Base-by-base conservation (phyloP, 352 stramenopile species). In the Pythium myriotylum region DNA sequence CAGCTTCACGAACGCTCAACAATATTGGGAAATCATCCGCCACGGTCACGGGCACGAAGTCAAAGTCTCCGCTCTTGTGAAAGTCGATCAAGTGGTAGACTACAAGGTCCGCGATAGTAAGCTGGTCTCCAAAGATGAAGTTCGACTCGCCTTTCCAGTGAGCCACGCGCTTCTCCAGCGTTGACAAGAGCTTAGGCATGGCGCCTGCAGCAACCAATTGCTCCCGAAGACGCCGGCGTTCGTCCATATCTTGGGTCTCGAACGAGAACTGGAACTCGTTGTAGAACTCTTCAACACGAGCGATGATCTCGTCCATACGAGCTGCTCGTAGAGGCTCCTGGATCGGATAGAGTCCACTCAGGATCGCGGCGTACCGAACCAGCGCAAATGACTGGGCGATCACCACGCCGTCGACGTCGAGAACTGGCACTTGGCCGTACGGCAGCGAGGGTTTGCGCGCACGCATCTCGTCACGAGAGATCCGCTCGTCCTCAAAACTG, bases 61-160 rank as follows among this genome's bases (percentile, higher is more conserved):
- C 46, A 1, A 60, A 46, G 1, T 63, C 57, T 23, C 68, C 65
- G 23, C 55, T 76, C 52, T 72, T 70, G 47, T 84, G 63, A 14
- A 68, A 73, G 22, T 70, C 62, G 32, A 86, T 19, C 8, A 83
- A 50, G 23, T 64, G 54, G 40, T 73, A 83, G 35, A 88, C 72
- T 7, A 73, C 75, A 2, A 90, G 54, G 35, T 90, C 81, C 0
- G 78, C 81, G 7, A 86, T 53, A 3, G 78, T 86, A 16, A 88
- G 20, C 1, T 58, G 43, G 13, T 71, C 54, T 13, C 68, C 65
- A 26, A 80, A 66, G 4, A 69, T 59, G 47, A 73, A 72, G 4
- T 29, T 13, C 12, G 46, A 22, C 10, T 20, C 5, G 10, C 70
- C 53, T 20, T 43, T 58, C 46, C 73, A 81, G 22, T 49, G 33